These are phyloP conservation scores for Maudiozyma serrabonitensis DNA, from an alignment of 805 yeast species.

Conservation along the genomic window DNA sequence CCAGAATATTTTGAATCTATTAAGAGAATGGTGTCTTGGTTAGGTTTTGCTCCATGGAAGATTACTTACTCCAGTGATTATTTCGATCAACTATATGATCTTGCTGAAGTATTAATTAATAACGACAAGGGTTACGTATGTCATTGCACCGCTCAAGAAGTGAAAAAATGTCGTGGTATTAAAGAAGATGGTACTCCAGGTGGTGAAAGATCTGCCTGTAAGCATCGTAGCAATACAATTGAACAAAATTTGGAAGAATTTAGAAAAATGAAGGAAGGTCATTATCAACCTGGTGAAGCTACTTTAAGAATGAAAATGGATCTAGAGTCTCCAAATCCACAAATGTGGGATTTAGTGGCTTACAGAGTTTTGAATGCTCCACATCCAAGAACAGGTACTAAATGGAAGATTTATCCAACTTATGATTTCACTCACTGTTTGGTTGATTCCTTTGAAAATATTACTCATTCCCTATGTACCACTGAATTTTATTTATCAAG, in stretches of 20 bases:
- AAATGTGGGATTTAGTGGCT: conserved; percentile 99
- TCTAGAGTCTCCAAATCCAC: conserved; percentile 82
- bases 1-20: conserved; percentile 82
- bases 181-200: conserved; percentile 88
- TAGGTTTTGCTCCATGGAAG: conserved; percentile 90
- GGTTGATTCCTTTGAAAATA: conserved; percentile 95
- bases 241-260: conserved; percentile 75
- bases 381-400: conserved; percentile 93
- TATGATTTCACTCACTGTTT: conserved; percentile 98
- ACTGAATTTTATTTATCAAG: conserved; percentile 88
- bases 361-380: conserved; percentile 87
- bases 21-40: conserved; percentile 78
- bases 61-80: conserved; percentile 94
- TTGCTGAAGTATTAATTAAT: conserved; percentile 75
- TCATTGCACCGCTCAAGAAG: conserved; percentile 86
- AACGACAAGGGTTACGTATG: conserved; percentile 80
- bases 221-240: conserved; percentile 57
- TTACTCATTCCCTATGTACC: conserved; percentile 92
- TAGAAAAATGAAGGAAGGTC: conserved; percentile 86
- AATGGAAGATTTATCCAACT: conserved; percentile 97
- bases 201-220: conserved; percentile 80
- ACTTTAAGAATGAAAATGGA: conserved; percentile 96
- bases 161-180: conserved; percentile 82
- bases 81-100: conserved; percentile 76
- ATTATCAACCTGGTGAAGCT: conserved; percentile 82